phyloP scores from a whole-genome alignment of 2,329 filamentous ascomycete species.

The Fusarium sp. region DNA sequence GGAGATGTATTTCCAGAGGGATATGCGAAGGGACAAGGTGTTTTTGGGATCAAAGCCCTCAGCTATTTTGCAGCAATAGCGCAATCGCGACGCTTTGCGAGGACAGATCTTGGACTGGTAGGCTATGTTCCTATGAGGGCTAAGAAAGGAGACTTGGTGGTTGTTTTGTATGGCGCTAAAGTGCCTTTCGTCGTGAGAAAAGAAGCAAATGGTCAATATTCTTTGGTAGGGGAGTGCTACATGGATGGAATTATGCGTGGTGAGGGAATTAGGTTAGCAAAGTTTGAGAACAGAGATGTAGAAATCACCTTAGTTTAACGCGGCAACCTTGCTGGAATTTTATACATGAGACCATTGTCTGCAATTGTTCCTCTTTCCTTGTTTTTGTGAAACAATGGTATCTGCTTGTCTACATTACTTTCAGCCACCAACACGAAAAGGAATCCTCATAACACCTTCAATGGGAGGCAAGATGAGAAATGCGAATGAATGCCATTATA shows the following conservation, averaged over 20 bases:
- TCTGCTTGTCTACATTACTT: background rate
- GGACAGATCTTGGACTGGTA: background rate
- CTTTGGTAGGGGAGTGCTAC: background rate
- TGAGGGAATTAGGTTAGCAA: background rate
- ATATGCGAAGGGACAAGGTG: accelerated
- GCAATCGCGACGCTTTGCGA: background rate
- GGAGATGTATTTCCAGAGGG: accelerated
- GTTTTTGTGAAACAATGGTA: background rate
- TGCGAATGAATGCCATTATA: background rate
- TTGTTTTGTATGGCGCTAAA: background rate
- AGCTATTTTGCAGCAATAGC: background rate
- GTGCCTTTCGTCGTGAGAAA: background rate
- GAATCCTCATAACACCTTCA: too few species aligned
- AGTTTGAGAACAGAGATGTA: background rate
- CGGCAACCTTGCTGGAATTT: too few species aligned
- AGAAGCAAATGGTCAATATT: background rate
- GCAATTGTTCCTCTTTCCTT: background rate
- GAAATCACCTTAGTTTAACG: background rate
- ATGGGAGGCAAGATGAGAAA: too few species aligned
- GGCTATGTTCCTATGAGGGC: background rate
- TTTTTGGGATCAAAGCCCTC: background rate
- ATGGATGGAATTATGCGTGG: background rate
- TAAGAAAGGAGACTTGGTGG: background rate
- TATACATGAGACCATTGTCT: too few species aligned
- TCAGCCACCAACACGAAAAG: background rate